Evolutionary conservation across 2,329 filamentous ascomycete genomes (phyloP).

Genomic region (Akanthomyces muscarius): DNA sequence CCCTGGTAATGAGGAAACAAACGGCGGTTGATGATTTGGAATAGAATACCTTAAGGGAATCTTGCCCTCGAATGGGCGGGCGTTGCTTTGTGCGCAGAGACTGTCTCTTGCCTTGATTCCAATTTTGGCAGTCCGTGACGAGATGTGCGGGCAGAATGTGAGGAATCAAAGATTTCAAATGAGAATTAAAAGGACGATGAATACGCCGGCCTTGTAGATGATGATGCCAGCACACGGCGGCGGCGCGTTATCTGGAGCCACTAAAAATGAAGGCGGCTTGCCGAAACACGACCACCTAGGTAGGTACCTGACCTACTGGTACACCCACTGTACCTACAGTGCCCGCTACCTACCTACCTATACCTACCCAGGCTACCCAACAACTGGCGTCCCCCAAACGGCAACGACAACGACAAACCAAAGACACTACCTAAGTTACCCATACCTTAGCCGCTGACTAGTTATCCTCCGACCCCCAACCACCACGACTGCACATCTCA

Average conservation of each 20-base stretch:
- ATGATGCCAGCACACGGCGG: too few species aligned
- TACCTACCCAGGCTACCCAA: not conserved
- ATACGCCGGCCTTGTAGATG: too few species aligned
- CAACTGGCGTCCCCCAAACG: not conserved
- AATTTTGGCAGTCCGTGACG: not conserved
- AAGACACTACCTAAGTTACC: not conserved
- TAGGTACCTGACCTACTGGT: too few species aligned
- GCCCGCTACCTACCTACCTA: not conserved
- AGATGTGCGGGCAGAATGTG: too few species aligned
- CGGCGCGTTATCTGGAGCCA: too few species aligned
- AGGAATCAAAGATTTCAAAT: too few species aligned
- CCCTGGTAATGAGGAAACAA: not conserved
- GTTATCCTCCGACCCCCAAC: not conserved
- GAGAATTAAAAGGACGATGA: not conserved
- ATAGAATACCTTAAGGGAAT: not conserved
- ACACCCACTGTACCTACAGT: too few species aligned
- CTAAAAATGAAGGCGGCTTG: too few species aligned
- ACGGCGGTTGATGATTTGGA: constrained; percentile 3
- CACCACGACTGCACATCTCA: not conserved
- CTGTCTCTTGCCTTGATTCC: not conserved
- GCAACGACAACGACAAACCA: too few species aligned
- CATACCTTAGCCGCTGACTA: not conserved
- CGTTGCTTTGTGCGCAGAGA: not conserved
- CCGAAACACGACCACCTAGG: too few species aligned
- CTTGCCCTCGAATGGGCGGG: too few species aligned